Conservation (phyloP, 2,329 filamentous ascomycete genomes). For the Pseudogymnoascus sp. region DNA sequence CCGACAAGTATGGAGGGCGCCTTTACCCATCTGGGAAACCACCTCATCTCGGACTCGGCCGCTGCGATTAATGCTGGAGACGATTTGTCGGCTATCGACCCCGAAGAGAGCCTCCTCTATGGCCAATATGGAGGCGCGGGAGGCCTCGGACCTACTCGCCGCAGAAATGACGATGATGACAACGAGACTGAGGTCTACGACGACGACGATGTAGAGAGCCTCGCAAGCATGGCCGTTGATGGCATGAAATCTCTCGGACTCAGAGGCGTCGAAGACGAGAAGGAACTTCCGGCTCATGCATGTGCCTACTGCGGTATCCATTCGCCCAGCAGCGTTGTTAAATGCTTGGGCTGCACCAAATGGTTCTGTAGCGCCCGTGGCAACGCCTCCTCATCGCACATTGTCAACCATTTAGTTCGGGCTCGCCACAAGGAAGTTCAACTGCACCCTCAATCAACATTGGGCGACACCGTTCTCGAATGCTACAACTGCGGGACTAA, state of each 20-base stretch:
- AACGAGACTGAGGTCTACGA: slow-evolving; percentile 78
- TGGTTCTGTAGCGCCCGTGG: slow-evolving; percentile 99
- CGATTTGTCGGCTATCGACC: slow-evolving; percentile 60
- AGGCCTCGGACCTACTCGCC: slow-evolving; percentile 37
- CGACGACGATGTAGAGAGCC: slow-evolving; percentile 65
- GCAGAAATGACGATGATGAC: slow-evolving; percentile 73
- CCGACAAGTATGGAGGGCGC: slow-evolving; percentile 64
- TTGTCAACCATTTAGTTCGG: slow-evolving; percentile 95
- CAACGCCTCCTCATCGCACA: slow-evolving; percentile 93
- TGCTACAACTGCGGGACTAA: slow-evolving; percentile 99
- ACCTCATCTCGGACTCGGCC: slow-evolving; percentile 74
- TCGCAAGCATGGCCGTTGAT: slow-evolving; percentile 75
- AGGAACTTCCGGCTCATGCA: slow-evolving; percentile 86
- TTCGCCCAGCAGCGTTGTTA: slow-evolving; percentile 89
- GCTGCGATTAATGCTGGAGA: slow-evolving; percentile 84
- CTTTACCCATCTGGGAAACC: slow-evolving; percentile 82
- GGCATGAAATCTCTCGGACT: slow-evolving; percentile 59
- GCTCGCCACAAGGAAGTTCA: slow-evolving; percentile 98
- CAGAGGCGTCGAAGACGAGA: slow-evolving; percentile 66
- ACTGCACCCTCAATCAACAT: slow-evolving; percentile 82
- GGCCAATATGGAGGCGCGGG: slow-evolving; percentile 55
- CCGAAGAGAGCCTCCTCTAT: slow-evolving; percentile 75
- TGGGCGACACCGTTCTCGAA: slow-evolving; percentile 93
- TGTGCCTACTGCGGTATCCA: slow-evolving; percentile 99
- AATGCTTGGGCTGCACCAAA: slow-evolving; percentile 90